Percentiles rank a stretch among this genome's conserved stretches.
These are phyloP conservation scores for Lecanoromycetidae sp. DNA, from an alignment of 2,329 filamentous ascomycete genomes.

Conservation along the genomic window DNA sequence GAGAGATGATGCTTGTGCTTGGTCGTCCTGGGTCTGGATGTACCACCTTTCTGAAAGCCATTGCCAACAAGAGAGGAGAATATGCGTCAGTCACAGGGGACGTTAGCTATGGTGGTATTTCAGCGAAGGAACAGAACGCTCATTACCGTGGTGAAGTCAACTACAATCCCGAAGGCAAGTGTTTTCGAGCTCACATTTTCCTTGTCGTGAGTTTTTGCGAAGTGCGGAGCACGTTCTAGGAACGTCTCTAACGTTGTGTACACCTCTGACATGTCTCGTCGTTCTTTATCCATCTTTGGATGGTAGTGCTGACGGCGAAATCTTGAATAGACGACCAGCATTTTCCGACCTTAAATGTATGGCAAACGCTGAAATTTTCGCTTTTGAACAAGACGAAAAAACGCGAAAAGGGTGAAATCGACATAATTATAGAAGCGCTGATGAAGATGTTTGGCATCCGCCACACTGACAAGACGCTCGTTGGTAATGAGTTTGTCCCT, in stretches of 20 bases:
- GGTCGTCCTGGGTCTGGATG: constrained; percentile 55
- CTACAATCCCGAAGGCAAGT: constrained; percentile 66
- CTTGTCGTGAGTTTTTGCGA: too few species aligned
- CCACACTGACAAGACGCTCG: constrained; percentile 61
- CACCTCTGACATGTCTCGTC: too few species aligned
- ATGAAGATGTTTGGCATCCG: constrained; percentile 68
- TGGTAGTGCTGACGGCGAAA: too few species aligned
- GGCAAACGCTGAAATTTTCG: constrained; percentile 65
- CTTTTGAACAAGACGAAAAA: constrained; percentile 64
- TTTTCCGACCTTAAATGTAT: constrained; percentile 61
- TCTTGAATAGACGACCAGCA: constrained; percentile 69
- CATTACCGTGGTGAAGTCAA: constrained; percentile 63
- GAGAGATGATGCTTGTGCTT: constrained; percentile 20
- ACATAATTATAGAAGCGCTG: constrained; percentile 56
- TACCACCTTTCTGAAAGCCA: constrained; percentile 63
- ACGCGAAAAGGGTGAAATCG: constrained; percentile 50
- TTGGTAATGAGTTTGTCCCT: constrained; percentile 61
- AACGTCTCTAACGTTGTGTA: too few species aligned
- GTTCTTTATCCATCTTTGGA: too few species aligned
- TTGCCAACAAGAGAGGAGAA: constrained; percentile 55
- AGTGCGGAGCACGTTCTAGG: too few species aligned
- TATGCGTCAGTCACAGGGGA: constrained; percentile 58
- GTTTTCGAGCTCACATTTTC: too few species aligned
- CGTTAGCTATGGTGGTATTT: constrained; percentile 59
- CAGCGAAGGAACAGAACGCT: constrained; percentile 54